Evolutionary conservation across 2,329 filamentous ascomycete species (phyloP).

Genomic region (Botrytis fragariae): DNA sequence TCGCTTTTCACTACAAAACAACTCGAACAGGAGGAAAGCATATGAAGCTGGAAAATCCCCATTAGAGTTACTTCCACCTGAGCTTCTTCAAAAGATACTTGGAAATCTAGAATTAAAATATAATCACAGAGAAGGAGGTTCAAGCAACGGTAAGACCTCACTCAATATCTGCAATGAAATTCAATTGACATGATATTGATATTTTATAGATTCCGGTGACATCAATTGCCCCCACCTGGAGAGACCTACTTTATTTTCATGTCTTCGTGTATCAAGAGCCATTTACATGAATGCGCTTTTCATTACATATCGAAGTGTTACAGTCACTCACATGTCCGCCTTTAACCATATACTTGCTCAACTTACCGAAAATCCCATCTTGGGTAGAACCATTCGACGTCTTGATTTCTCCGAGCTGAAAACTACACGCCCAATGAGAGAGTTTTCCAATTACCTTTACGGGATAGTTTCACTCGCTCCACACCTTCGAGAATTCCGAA

Average conservation of each 20-base stretch:
- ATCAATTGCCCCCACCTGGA: constrained; percentile 53
- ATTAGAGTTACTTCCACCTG: constrained; percentile 64
- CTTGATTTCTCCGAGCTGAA: constrained; percentile 49
- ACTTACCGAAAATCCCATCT: constrained; percentile 59
- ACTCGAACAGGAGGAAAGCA: neutral
- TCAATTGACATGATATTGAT: neutral
- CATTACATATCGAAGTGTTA: constrained; percentile 74
- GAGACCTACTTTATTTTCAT: constrained; percentile 64
- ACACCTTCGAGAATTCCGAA: constrained; percentile 69
- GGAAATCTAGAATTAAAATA: constrained; percentile 1
- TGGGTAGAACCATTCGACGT: constrained; percentile 71
- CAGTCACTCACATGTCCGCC: constrained; percentile 74
- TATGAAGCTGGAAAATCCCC: constrained; percentile 42
- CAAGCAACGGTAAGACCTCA: neutral
- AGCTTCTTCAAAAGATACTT: constrained; percentile 61
- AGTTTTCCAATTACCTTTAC: constrained; percentile 12
- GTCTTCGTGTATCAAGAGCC: constrained; percentile 66
- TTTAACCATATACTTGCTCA: constrained; percentile 63
- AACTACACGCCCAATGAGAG: neutral
- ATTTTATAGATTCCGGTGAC: neutral
- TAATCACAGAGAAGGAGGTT: neutral
- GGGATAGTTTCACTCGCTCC: constrained; percentile 20
- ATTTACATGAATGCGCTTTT: constrained; percentile 68
- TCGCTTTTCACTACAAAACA: neutral
- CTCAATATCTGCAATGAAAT: neutral